phyloP scores from a whole-genome alignment of 192 early-diverging fungal genomes.

The Backusella luteola region DNA sequence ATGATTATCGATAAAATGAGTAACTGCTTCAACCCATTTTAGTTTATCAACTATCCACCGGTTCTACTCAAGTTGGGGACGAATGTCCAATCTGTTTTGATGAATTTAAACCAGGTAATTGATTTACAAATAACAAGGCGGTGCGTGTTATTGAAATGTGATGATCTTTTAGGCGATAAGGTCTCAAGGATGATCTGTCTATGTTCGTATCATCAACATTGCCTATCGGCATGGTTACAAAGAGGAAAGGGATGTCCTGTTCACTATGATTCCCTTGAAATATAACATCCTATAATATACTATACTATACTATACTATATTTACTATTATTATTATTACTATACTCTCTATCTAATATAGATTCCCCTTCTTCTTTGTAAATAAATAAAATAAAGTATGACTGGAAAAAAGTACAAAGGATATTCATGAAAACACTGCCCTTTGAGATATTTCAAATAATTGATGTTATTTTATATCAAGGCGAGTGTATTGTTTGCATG shows the following conservation, averaged over 20 bases:
- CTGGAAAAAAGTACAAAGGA: not conserved
- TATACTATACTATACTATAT: not conserved
- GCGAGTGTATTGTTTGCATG: no score
- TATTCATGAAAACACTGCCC: not conserved
- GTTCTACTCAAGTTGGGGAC: slow-evolving; percentile 62
- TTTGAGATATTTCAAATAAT: not conserved
- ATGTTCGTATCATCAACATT: slow-evolving; percentile 85
- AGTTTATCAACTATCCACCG: slow-evolving; percentile 59
- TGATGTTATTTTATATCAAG: not conserved
- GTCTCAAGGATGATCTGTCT: slow-evolving; percentile 86
- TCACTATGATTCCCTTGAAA: slow-evolving; percentile 51
- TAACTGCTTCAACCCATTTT: not conserved
- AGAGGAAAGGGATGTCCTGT: slow-evolving; percentile 78
- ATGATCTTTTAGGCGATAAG: slow-evolving; percentile 51
- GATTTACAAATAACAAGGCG: not conserved
- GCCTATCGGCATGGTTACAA: slow-evolving; percentile 80
- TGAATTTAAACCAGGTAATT: slow-evolving; percentile 74
- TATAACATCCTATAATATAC: not conserved
- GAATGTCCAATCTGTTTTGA: slow-evolving; percentile 97
- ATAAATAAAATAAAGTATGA: not conserved
- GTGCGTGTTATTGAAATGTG: not conserved
- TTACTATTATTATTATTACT: slow-evolving; percentile 7
- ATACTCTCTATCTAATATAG: not conserved
- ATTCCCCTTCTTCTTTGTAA: not conserved
- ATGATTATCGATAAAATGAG: not conserved